Conservation (phyloP, 306 rosid genomes). For the Inga oerstediana region DNA sequence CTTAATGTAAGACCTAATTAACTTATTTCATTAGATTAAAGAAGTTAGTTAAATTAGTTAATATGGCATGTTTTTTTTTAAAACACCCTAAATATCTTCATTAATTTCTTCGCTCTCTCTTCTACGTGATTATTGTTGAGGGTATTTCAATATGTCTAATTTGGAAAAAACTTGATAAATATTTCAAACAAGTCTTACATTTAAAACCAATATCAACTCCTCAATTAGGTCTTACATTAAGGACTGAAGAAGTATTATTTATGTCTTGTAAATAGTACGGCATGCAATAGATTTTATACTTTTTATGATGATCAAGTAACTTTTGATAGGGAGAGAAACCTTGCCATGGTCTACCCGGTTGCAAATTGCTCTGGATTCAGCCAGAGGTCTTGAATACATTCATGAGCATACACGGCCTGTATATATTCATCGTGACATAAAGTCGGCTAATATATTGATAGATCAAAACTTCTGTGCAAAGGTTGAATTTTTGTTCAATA, state of each 20-base stretch:
- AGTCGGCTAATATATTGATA: constrained; percentile 91
- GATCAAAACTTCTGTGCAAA: constrained; percentile 82
- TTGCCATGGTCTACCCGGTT: constrained; percentile 85
- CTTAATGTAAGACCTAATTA: too few relatives aligned
- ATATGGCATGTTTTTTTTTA: too few relatives aligned
- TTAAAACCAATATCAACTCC: too few relatives aligned
- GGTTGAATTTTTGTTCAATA: constrained; percentile 48
- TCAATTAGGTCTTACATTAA: too few relatives aligned
- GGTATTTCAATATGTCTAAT: too few relatives aligned
- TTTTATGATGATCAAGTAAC: constrained; percentile 17
- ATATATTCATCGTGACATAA: constrained; percentile 94
- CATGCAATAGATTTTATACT: neutral
- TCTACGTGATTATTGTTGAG: too few relatives aligned
- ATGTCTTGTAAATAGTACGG: neutral
- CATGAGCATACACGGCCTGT: constrained; percentile 97
- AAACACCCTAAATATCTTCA: too few relatives aligned
- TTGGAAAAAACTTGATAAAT: too few relatives aligned
- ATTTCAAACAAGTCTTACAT: too few relatives aligned
- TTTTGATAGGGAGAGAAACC: constrained; percentile 62
- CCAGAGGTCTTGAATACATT: constrained; percentile 83
- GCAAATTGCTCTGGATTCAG: constrained; percentile 61
- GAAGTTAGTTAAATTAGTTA: too few relatives aligned
- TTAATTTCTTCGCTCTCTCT: too few relatives aligned
- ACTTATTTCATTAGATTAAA: too few relatives aligned
- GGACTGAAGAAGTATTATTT: neutral